phyloP scores from a whole-genome alignment of 805 yeast genomes.

The Candida xyloterini region DNA sequence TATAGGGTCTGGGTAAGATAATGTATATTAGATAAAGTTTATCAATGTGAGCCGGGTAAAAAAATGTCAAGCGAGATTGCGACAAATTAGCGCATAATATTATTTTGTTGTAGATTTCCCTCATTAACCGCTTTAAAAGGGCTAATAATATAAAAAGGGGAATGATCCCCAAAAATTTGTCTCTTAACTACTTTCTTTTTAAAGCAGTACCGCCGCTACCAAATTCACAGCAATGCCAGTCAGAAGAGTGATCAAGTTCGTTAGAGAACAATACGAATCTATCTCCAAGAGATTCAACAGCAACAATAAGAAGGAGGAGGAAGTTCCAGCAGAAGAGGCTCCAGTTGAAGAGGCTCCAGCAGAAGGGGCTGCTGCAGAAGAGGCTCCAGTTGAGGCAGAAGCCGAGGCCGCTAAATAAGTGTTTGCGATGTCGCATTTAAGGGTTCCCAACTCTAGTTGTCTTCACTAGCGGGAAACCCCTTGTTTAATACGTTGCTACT shows the following conservation, averaged over 20 bases:
- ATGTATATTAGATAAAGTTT: constrained; percentile 25
- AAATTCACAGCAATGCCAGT: constrained; percentile 30
- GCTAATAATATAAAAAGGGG: constrained; percentile 8
- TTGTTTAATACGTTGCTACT: constrained; percentile 9
- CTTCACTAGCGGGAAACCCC: constrained; percentile 10
- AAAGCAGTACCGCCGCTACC: constrained; percentile 12
- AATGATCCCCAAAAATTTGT: constrained; percentile 7
- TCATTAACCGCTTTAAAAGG: constrained; percentile 15
- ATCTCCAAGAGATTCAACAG: constrained; percentile 30
- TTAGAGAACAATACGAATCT: constrained; percentile 32
- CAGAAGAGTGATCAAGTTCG: constrained; percentile 32
- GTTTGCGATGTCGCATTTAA: constrained; percentile 1
- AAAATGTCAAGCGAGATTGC: constrained; percentile 2
- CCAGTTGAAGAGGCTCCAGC: constrained; percentile 15
- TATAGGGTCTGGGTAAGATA: constrained; percentile 16
- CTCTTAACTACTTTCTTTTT: constrained; percentile 9
- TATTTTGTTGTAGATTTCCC: constrained; percentile 18
- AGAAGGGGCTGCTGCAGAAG: constrained; percentile 20
- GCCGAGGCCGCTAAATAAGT: constrained; percentile 16
- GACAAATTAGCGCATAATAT: constrained; percentile 15
- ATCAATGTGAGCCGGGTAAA: constrained; percentile 5
- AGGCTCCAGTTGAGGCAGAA: constrained; percentile 19
- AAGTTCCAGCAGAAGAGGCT: constrained; percentile 10
- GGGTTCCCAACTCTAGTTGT: constrained; percentile 17
- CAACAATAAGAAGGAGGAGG: constrained; percentile 13